Evolutionary conservation across 1,284 basidiomycete genomes (phyloP), one percentile per base, ranked within the genome.

Genomic region (Tylopilus microsporus): DNA sequence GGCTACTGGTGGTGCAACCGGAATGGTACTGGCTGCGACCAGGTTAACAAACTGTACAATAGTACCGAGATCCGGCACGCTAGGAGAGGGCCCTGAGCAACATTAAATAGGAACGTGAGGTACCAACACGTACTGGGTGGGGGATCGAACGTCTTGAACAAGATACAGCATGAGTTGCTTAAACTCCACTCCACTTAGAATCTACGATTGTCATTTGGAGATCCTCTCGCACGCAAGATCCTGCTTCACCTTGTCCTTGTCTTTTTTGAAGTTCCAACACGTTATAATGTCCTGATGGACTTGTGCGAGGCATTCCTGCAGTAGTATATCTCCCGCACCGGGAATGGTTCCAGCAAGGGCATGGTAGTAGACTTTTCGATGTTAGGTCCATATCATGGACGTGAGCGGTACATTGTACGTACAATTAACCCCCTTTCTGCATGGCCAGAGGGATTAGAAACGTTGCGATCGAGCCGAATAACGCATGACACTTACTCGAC

Each of bases 391-490:
- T 37, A 37, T 12, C 36, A 37, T 37, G 4, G 36, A 37, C 36
- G 12, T 12, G 36, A 30, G 5, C 10, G 1, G 37, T 12, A 45
- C 7, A 25, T 30, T 7, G 6, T 25, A 61, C 59, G 10, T 34
- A 61, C 59, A 61, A 21, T 49, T 61, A 36, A 56, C 25, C 13
- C 60, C 59, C 50, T 56, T 61, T 19, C 59, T 61, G 41, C 51
- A 36, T 2, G 19, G 12, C 32, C 6, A 32, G 8, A 32, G 3
- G 32, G 10, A n/a, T 56, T 15, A 46, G 13, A 41, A 41, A 37
- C 13, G 13, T 30, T 34, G 30, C 32, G 10, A 9, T 1, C 13
- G 34, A 49, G 10, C 25, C 10, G 8, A 34, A 52, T 15, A 41
- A 18, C 16, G 36, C 5, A 25, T 5, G 8, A 36, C 13, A 47